Percentiles rank a stretch among this genome's conserved stretches.
Conservation (phyloP, 305 asterid species). For the Fraxinus albicans region DNA sequence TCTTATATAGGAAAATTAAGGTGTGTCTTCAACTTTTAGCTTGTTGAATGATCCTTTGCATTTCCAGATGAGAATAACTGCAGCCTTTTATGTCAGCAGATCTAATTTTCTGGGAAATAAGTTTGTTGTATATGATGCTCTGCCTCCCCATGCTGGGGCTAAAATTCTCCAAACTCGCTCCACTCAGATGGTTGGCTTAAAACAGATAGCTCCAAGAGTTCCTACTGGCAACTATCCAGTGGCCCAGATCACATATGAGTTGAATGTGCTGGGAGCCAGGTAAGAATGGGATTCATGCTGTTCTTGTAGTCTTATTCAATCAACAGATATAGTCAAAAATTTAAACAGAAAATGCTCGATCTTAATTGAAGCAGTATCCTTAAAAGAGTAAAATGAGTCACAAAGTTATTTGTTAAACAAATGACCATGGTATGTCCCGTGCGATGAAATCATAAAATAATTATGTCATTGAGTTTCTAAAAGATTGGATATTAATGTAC, state of each 20-base stretch:
- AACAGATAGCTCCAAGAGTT: constrained; percentile 53
- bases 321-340: background rate
- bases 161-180: constrained; percentile 63
- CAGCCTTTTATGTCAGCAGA: constrained; percentile 40
- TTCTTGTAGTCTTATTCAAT: background rate
- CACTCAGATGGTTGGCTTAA: constrained; percentile 52
- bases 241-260: constrained; percentile 79
- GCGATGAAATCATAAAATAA: background rate
- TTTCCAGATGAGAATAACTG: background rate
- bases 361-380: background rate
- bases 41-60: background rate
- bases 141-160: constrained; percentile 60
- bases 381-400: background rate
- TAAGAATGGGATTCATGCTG: constrained; percentile 27
- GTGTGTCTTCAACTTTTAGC: constrained; percentile 31
- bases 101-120: constrained; percentile 88
- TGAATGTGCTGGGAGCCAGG: constrained; percentile 88
- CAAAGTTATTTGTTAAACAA: background rate
- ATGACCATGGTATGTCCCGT: background rate
- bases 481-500: background rate
- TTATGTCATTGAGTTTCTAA: background rate
- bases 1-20: constrained; percentile 78
- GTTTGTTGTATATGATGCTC: constrained; percentile 72
- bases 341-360: constrained; percentile 10
- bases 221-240: constrained; percentile 71